Conservation (phyloP, 305 asterid species). For the Fraxinus paxiana region DNA sequence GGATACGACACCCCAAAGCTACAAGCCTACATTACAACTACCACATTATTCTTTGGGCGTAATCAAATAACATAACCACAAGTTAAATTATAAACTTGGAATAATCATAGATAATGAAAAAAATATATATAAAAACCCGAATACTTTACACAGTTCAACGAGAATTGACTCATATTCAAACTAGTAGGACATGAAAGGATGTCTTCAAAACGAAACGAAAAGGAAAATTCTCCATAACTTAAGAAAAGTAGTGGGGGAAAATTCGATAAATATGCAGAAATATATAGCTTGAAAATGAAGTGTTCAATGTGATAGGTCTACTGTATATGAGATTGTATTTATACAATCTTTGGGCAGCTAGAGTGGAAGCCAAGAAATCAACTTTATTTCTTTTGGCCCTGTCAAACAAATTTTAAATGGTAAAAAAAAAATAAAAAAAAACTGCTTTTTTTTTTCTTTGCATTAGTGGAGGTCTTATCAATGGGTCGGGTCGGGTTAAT, state of each 20-base stretch:
- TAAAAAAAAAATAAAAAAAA: conserved; percentile 20
- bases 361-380: conserved; percentile 52
- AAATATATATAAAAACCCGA: too few relatives aligned
- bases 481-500: background rate
- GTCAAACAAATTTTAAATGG: conserved; percentile 22
- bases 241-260: background rate
- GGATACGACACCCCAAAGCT: too few relatives aligned
- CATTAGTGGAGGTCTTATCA: conserved; percentile 20
- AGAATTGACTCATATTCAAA: background rate
- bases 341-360: conserved; percentile 17
- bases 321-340: conserved; percentile 15
- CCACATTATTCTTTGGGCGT: too few relatives aligned
- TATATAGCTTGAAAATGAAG: conserved; percentile 39
- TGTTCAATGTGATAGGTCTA: conserved; percentile 25
- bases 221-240: background rate
- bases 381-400: conserved; percentile 29
- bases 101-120: too few relatives aligned
- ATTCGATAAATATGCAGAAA: background rate
- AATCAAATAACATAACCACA: too few relatives aligned
- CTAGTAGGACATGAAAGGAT: background rate
- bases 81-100: too few relatives aligned
- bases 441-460: background rate
- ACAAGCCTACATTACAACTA: too few relatives aligned
- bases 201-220: background rate
- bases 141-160: background rate